Percentiles rank a stretch among this genome's conserved stretches.
Evolutionary conservation across 2,329 filamentous ascomycete species (phyloP).

Genomic region (Fusarium decemcellulare): DNA sequence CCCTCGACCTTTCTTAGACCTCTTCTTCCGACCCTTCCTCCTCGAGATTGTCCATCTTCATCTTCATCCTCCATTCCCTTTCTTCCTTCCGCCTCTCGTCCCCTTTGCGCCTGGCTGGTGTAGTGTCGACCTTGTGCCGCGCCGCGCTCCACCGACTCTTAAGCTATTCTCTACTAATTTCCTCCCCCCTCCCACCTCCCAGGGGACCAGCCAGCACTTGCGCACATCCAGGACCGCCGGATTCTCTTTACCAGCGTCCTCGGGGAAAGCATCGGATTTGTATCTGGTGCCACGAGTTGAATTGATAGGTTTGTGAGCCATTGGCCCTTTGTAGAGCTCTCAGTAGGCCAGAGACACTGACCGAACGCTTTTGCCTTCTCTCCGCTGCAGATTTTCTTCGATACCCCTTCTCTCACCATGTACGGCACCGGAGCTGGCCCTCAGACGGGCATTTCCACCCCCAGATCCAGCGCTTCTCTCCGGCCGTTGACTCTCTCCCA

Average conservation of each 20-base stretch:
- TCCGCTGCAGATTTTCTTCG: slow-evolving; percentile 51
- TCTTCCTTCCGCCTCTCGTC: slow-evolving; percentile 34
- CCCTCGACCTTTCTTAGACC: slow-evolving; percentile 42
- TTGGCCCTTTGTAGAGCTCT: not conserved
- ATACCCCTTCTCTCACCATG: slow-evolving; percentile 74
- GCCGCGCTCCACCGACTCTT: slow-evolving; percentile 45
- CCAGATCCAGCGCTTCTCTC: slow-evolving; percentile 92
- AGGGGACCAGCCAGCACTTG: slow-evolving; percentile 48
- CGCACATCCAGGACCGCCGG: slow-evolving; percentile 46
- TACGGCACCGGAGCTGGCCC: slow-evolving; percentile 87
- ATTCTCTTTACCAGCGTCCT: slow-evolving; percentile 46
- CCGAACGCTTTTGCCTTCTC: slow-evolving; percentile 16
- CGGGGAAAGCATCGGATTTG: slow-evolving; percentile 44
- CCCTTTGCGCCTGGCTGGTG: slow-evolving; percentile 48
- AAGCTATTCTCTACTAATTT: slow-evolving; percentile 47
- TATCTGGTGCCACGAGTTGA: slow-evolving; percentile 45
- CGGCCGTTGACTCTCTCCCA: slow-evolving; percentile 92
- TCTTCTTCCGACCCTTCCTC: slow-evolving; percentile 42
- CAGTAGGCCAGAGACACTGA: slow-evolving; percentile 29
- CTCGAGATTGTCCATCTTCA: slow-evolving; percentile 48
- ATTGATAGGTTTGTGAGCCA: slow-evolving; percentile 51
- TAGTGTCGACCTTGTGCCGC: slow-evolving; percentile 44
- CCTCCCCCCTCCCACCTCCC: slow-evolving; percentile 43
- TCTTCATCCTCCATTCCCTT: slow-evolving; percentile 38
- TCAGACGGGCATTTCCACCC: slow-evolving; percentile 97